Percentiles rank a stretch among this genome's conserved stretches.
phyloP scores from a whole-genome alignment of 352 stramenopile genomes.

The Phytophthora podocarpi region DNA sequence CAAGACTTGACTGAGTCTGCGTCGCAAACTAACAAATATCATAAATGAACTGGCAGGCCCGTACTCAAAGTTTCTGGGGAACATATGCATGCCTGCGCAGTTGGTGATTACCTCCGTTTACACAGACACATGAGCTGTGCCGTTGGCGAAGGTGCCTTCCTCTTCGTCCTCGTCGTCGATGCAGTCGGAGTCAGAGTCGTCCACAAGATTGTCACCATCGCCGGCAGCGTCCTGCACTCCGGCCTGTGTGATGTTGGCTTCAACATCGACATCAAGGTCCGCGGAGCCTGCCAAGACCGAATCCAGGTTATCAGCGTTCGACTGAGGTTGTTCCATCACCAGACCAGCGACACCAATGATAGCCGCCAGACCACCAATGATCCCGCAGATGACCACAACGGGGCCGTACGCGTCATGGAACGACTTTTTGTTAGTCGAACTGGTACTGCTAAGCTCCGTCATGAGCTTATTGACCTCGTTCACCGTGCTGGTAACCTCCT shows the following conservation, averaged over 20 bases:
- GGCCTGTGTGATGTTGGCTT: slow-evolving; percentile 41
- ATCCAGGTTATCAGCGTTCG: slow-evolving; percentile 30
- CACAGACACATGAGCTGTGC: slow-evolving; percentile 37
- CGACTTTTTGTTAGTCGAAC: slow-evolving; percentile 30
- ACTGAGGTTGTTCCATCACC: slow-evolving; percentile 42
- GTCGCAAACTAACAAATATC: slow-evolving; percentile 11
- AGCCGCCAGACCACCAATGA: slow-evolving; percentile 67
- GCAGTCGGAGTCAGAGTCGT: slow-evolving; percentile 57
- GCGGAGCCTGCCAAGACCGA: slow-evolving; percentile 50
- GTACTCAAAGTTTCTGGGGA: slow-evolving; percentile 14
- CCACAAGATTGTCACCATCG: slow-evolving; percentile 46
- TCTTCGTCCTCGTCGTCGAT: slow-evolving; percentile 49
- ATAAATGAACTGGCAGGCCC: slow-evolving; percentile 26
- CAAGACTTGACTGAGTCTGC: background rate
- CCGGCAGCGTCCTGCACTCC: slow-evolving; percentile 37
- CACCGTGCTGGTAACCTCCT: slow-evolving; percentile 32
- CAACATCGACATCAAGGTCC: slow-evolving; percentile 59
- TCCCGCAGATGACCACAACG: slow-evolving; percentile 66
- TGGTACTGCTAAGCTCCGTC: slow-evolving; percentile 56
- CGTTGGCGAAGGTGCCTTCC: slow-evolving; percentile 67
- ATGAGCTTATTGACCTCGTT: slow-evolving; percentile 54
- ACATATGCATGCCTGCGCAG: slow-evolving; percentile 24
- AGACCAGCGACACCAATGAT: slow-evolving; percentile 69
- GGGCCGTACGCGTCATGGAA: slow-evolving; percentile 51
- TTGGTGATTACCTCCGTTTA: slow-evolving; percentile 23